Base-by-base conservation (phyloP, 495 filamentous ascomycete genomes). In the Aspergillus cristatus region DNA sequence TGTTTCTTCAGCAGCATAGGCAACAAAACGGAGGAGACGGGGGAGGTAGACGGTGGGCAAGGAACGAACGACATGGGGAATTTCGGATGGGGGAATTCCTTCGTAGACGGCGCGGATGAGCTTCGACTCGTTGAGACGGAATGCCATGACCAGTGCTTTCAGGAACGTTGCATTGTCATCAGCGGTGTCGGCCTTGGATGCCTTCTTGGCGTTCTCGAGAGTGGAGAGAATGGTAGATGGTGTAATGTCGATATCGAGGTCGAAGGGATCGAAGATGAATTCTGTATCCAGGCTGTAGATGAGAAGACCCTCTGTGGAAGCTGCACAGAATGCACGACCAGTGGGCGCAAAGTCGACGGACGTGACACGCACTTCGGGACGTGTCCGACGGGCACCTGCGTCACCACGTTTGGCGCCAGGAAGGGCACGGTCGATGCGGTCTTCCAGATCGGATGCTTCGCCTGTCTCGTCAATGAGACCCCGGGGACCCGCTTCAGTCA, bases 101-200 rank as follows among this genome's bases (percentile, higher is more conserved):
- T 90, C 84, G 61, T 94, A 96, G 8, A 96, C 86, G 17, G 75
- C 75, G 40, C 80, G 79, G 34, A 94, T 75, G 16, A 97, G 68
- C 34, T 74, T 71, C 2, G 70, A 68, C 50, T 90, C 80, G 62
- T 94, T 94, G 28, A 98, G 74, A 1, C 91, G 83, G 71, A 98
- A 97, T 1, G 89, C 84, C 90, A 97, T 96, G 40, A 95, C 81
- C 2, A 98, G 66, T 1, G 91, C 91, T 60, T 87, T 94, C 24
- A 96, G 71, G 62, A 81, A 94, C 28, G 93, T 84, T 46, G 73
- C 73, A 35, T 89, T 77, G 10, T 61, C 55, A 35, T 62, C 57
- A 20, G 48, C 41, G 8, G 52, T 48, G 34, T 51, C 44, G 5
- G 55, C 43, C n/a, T 41, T 50, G 12, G 53, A 37, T 6, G 63